These are phyloP conservation scores for Borovskyia barvae DNA, from an alignment of 208 protist species.

Conservation along the genomic window DNA sequence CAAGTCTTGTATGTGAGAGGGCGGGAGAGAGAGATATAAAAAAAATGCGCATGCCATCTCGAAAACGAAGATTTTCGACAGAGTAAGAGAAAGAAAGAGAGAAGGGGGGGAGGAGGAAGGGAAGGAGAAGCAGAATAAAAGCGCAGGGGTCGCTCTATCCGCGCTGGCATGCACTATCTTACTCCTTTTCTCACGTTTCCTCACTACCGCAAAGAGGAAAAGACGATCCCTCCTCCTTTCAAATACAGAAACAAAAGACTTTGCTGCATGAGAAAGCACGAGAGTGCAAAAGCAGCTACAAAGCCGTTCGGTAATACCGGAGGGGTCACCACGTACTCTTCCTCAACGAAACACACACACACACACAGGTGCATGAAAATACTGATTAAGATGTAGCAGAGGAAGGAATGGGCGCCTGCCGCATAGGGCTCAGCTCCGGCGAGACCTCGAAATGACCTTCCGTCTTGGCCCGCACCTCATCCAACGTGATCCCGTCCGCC, in stretches of 20 bases:
- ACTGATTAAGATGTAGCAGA: too few relatives aligned
- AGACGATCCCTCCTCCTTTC: background rate
- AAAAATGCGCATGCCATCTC: too few relatives aligned
- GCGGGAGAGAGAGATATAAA: too few relatives aligned
- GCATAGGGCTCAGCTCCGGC: constrained; percentile 29
- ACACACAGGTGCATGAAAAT: too few relatives aligned
- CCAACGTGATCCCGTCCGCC: constrained; percentile 72
- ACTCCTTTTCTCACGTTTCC: background rate
- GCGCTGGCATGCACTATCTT: too few relatives aligned
- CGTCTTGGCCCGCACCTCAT: constrained; percentile 66
- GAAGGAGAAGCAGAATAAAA: too few relatives aligned
- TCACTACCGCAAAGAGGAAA: background rate
- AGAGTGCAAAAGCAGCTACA: background rate
- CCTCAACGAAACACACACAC: background rate
- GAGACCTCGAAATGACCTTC: constrained; percentile 44
- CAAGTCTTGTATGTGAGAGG: too few relatives aligned
- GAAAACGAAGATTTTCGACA: too few relatives aligned
- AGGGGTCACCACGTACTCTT: background rate
- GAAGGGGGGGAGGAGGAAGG: background rate
- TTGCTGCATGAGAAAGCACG: constrained; percentile 5
- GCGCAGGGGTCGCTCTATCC: too few relatives aligned
- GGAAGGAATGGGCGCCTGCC: constrained; percentile 21
- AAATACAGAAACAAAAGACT: background rate
- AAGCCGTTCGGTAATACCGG: background rate
- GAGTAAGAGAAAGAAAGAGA: background rate